Conservation (phyloP, 495 filamentous ascomycete species). For the Lophium mytilinum region DNA sequence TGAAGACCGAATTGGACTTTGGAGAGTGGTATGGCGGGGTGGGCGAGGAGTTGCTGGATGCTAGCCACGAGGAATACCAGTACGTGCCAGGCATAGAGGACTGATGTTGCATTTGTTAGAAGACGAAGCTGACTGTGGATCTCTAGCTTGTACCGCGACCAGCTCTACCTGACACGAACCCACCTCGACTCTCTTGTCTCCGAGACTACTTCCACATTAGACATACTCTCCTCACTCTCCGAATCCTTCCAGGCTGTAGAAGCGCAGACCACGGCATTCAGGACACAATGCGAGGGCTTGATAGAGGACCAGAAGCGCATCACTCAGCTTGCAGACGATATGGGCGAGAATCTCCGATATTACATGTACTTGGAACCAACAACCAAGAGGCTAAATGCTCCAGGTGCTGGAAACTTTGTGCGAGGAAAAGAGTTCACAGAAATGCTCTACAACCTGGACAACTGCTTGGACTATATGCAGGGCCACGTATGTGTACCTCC, state of each 20-base stretch:
- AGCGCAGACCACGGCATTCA: conserved; percentile 81
- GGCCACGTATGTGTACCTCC: conserved; percentile 52
- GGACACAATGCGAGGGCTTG: conserved; percentile 81
- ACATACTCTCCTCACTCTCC: conserved; percentile 65
- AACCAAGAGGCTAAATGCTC: conserved; percentile 82
- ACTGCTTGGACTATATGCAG: conserved; percentile 85
- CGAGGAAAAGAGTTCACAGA: conserved; percentile 74
- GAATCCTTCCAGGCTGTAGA: conserved; percentile 81
- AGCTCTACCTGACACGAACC: conserved; percentile 67
- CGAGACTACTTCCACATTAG: conserved; percentile 63
- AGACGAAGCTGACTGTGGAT: background rate
- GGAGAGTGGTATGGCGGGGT: conserved; percentile 53
- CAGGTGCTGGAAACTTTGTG: conserved; percentile 75
- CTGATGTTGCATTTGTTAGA: no score
- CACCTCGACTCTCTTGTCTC: conserved; percentile 74
- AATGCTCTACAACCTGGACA: conserved; percentile 75
- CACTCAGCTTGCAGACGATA: conserved; percentile 64
- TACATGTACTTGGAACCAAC: conserved; percentile 88
- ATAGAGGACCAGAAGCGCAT: conserved; percentile 70
- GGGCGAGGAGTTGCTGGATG: conserved; percentile 60
- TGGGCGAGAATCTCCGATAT: conserved; percentile 79
- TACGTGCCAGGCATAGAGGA: conserved; percentile 38
- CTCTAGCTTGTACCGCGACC: conserved; percentile 62
- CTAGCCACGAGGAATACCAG: conserved; percentile 81
- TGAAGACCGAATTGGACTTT: conserved; percentile 51